Evolutionary conservation across 352 stramenopile species (phyloP).

Genomic region (Phytopythium delawarense): DNA sequence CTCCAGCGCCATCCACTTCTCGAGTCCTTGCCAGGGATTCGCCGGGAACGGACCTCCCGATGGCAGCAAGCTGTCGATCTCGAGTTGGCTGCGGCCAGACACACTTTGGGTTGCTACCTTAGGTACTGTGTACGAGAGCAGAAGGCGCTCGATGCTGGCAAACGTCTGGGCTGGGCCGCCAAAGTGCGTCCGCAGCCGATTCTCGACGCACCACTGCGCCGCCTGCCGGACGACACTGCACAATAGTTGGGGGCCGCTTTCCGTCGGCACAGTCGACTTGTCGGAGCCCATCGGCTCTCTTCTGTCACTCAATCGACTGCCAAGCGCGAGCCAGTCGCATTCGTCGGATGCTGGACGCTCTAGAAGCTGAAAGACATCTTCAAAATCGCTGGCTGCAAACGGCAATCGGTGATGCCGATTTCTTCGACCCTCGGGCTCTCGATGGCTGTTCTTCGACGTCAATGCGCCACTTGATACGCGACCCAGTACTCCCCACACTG

Average conservation of each 20-base stretch:
- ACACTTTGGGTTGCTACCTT: not conserved
- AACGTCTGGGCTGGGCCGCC: slow-evolving; percentile 74
- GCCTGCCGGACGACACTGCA: slow-evolving; percentile 38
- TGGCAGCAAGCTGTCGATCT: not conserved
- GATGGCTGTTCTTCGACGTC: not conserved
- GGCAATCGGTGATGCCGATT: not conserved
- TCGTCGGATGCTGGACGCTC: slow-evolving; percentile 18
- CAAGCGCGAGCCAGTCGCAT: slow-evolving; percentile 34
- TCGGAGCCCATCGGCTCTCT: slow-evolving; percentile 7
- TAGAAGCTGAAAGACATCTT: slow-evolving; percentile 35
- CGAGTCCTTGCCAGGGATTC: slow-evolving; percentile 8
- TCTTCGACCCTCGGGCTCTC: not conserved
- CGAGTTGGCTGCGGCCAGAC: not conserved
- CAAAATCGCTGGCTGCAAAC: slow-evolving; percentile 43
- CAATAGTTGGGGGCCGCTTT: slow-evolving; percentile 22
- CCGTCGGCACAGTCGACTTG: not conserved
- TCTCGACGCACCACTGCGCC: slow-evolving; percentile 66
- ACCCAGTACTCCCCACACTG: not conserved
- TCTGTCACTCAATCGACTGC: slow-evolving; percentile 10
- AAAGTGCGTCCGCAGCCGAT: slow-evolving; percentile 70
- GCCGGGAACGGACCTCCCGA: not conserved
- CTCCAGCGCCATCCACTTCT: slow-evolving; percentile 43
- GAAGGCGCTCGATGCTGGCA: slow-evolving; percentile 62
- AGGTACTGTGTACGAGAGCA: slow-evolving; percentile 30
- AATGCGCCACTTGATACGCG: slow-evolving; percentile 7